Percentiles rank a stretch among this genome's conserved stretches.
These are phyloP conservation scores for Mycena capillaripes DNA, from an alignment of 768 basidiomycete genomes.

Conservation along the genomic window DNA sequence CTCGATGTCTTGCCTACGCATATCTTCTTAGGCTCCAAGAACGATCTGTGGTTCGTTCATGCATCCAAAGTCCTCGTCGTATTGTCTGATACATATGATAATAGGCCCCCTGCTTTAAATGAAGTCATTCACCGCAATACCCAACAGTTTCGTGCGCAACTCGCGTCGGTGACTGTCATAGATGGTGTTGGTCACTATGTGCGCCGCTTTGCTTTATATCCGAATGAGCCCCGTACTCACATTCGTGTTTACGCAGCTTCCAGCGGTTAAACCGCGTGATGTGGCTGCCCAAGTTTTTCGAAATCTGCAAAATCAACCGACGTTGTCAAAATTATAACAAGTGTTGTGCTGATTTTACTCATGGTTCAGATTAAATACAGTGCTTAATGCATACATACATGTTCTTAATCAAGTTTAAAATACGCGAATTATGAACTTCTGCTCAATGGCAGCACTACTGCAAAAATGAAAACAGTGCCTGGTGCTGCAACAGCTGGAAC, in stretches of 20 bases:
- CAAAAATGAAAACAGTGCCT: no score
- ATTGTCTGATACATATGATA: background rate
- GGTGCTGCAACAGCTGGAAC: no score
- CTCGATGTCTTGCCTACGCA: slow-evolving; percentile 29
- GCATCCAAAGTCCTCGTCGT: background rate
- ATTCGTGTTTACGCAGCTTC: background rate
- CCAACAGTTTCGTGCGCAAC: background rate
- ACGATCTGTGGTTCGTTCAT: slow-evolving; percentile 17
- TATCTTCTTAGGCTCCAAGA: slow-evolving; percentile 7
- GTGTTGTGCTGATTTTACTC: no score
- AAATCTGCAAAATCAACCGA: slow-evolving; percentile 6
- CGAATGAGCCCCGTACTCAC: no score
- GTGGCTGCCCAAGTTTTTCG: slow-evolving; percentile 1
- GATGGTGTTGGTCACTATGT: slow-evolving; percentile 22
- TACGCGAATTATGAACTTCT: no score
- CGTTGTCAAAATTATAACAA: slow-evolving; percentile 3
- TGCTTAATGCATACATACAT: no score
- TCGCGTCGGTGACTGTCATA: slow-evolving; percentile 18
- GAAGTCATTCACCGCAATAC: background rate
- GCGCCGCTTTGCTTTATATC: background rate
- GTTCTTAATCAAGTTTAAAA: no score
- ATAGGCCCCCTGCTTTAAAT: slow-evolving; percentile 1
- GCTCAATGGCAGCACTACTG: no score
- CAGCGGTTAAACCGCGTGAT: slow-evolving; percentile 6
- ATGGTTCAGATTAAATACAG: no score